Evolutionary conservation across 2,329 filamentous ascomycete genomes (phyloP).

Genomic region (Beauveria caledonica): DNA sequence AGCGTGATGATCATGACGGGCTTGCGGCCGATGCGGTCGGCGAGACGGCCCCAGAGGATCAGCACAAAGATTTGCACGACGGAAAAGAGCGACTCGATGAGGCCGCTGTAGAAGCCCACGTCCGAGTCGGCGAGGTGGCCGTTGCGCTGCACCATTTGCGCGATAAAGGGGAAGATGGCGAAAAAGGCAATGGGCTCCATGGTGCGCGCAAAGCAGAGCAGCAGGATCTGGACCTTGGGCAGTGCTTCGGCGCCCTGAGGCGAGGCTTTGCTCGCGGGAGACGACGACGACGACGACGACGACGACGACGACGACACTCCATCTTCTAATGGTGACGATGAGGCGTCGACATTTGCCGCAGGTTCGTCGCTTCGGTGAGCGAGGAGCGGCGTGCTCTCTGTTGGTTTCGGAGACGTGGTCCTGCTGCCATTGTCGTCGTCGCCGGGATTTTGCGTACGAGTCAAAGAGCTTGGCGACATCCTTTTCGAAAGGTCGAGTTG

Average conservation of each 20-base stretch:
- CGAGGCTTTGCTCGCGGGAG: background rate
- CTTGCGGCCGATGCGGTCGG: conserved; percentile 62
- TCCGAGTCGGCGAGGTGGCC: conserved; percentile 53
- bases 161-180: conserved; percentile 73
- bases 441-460: no score
- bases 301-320: no score
- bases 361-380: background rate
- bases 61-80: conserved; percentile 68
- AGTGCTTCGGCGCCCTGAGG: conserved; percentile 38
- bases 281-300: no score
- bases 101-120: conserved; percentile 70
- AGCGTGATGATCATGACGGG: conserved; percentile 63
- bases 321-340: background rate
- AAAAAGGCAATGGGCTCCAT: conserved; percentile 76
- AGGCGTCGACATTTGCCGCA: background rate
- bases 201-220: conserved; percentile 65
- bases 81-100: conserved; percentile 68
- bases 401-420: background rate
- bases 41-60: conserved; percentile 58
- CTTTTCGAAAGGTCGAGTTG: background rate
- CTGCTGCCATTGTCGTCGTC: background rate
- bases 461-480: background rate
- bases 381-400: conserved; percentile 1
- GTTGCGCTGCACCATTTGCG: conserved; percentile 63
- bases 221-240: conserved; percentile 52